Evolutionary conservation across 805 yeast species (phyloP).

Genomic region (Pichia insulana): DNA sequence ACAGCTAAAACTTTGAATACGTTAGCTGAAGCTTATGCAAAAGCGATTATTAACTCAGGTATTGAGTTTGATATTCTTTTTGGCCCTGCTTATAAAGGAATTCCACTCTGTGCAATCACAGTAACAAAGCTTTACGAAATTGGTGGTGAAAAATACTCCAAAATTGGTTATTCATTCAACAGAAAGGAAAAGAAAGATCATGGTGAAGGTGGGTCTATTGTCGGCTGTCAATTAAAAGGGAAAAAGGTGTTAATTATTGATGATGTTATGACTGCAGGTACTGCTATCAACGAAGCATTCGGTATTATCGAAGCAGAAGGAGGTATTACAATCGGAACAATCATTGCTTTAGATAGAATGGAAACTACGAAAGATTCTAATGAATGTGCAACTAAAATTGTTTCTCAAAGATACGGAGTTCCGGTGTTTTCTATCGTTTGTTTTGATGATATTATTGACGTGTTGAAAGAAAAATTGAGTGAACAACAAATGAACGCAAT

Average conservation of each 20-base stretch:
- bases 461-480: conserved; percentile 45
- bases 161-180: conserved; percentile 85
- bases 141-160: conserved; percentile 67
- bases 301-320: conserved; percentile 59
- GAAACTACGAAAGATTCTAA: conserved; percentile 68
- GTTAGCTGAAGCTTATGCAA: conserved; percentile 83
- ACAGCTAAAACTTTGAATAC: conserved; percentile 72
- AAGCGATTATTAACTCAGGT: conserved; percentile 72
- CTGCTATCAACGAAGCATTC: conserved; percentile 93
- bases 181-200: conserved; percentile 96
- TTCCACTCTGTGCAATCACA: conserved; percentile 88
- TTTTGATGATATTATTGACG: conserved; percentile 63
- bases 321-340: conserved; percentile 74
- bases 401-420: conserved; percentile 59
- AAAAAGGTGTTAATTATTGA: conserved; percentile 81
- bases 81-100: conserved; percentile 98
- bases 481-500: conserved; percentile 50
- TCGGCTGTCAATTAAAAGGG: conserved; percentile 67
- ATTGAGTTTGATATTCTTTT: conserved; percentile 83
- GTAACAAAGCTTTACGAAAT: conserved; percentile 88
- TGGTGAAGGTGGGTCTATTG: conserved; percentile 96
- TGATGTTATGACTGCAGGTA: conserved; percentile 98
- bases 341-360: conserved; percentile 92
- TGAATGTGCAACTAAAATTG: conserved; percentile 74
- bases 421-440: conserved; percentile 81